A percentile compares a stretch with the other conserved stretches of the same genome.
Evolutionary conservation across 1,284 basidiomycete genomes (phyloP).

Genomic region (Cutaneotrichosporon sp.): DNA sequence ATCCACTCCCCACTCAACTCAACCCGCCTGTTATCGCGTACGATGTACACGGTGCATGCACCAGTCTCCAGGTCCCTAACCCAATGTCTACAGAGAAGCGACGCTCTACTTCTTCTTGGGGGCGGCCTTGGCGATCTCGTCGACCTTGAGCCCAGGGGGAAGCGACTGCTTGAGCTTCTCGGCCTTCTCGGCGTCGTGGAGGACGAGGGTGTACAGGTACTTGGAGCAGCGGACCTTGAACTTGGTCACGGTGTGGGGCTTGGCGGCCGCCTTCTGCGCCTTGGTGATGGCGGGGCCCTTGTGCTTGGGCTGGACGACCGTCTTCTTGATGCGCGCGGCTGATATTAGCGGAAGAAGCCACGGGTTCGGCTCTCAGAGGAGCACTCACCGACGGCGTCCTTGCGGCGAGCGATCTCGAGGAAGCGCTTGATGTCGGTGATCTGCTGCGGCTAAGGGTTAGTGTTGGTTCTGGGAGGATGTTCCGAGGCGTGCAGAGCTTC

Average conservation of each 20-base stretch:
- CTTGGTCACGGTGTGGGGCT: slow-evolving; percentile 82
- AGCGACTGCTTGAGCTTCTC: slow-evolving; percentile 96
- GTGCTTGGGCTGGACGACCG: slow-evolving; percentile 56
- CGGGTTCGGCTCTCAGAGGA: neutral
- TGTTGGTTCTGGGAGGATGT: neutral
- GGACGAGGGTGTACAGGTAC: slow-evolving; percentile 94
- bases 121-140: slow-evolving; percentile 52
- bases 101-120: slow-evolving; percentile 54
- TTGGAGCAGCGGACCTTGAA: slow-evolving; percentile 98
- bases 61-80: neutral
- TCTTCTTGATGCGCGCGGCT: slow-evolving; percentile 98
- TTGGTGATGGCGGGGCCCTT: slow-evolving; percentile 37
- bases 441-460: slow-evolving; percentile 78
- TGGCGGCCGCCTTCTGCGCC: slow-evolving; percentile 56
- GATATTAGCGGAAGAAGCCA: neutral
- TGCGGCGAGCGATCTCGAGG: slow-evolving; percentile 87
- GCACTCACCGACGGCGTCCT: slow-evolving; percentile 54
- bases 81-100: slow-evolving; percentile 4
- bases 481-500: neutral
- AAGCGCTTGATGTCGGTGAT: slow-evolving; percentile 98
- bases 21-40: neutral
- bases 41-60: slow-evolving; percentile 11
- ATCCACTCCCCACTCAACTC: neutral
- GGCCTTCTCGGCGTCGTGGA: slow-evolving; percentile 97
- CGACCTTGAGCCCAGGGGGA: slow-evolving; percentile 64